A percentile compares a stretch with the other conserved stretches of the same genome.
Conservation (phyloP, 768 basidiomycete genomes). For the Pisolithus tinctorius region DNA sequence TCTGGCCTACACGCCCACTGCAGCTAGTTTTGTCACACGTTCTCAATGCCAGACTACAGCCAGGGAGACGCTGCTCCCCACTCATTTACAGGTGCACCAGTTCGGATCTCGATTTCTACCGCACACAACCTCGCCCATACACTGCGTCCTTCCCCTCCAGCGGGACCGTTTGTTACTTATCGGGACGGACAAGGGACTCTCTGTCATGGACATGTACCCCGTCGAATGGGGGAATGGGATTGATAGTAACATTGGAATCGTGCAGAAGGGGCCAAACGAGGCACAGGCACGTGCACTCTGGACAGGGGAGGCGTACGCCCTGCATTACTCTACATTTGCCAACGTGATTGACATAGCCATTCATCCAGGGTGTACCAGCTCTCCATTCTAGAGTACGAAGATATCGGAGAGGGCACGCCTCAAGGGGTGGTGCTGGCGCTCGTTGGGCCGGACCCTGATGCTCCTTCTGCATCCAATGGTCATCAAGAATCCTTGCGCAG, state of each 20-base stretch:
- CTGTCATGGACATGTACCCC: slow-evolving; percentile 79
- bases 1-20: slow-evolving; percentile 9
- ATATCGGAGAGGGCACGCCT: slow-evolving; percentile 48
- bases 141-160: slow-evolving; percentile 65
- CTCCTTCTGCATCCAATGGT: slow-evolving; percentile 31
- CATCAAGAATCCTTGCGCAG: slow-evolving; percentile 51
- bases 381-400: slow-evolving; percentile 59
- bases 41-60: slow-evolving; percentile 31
- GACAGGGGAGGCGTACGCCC: slow-evolving; percentile 67
- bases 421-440: slow-evolving; percentile 76
- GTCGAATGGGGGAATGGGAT: slow-evolving; percentile 47
- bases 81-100: slow-evolving; percentile 61
- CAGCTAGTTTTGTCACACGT: slow-evolving; percentile 20
- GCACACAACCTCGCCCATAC: slow-evolving; percentile 68
- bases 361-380: slow-evolving; percentile 64
- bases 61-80: slow-evolving; percentile 51
- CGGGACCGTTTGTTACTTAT: slow-evolving; percentile 64
- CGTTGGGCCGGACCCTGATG: slow-evolving; percentile 56
- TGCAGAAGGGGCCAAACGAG: slow-evolving; percentile 60
- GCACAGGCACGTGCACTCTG: slow-evolving; percentile 63
- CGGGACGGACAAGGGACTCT: slow-evolving; percentile 74
- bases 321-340: not conserved
- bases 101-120: slow-evolving; percentile 86
- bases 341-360: not conserved
- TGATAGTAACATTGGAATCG: slow-evolving; percentile 34